Evolutionary conservation across 1,139 yeast genomes (phyloP).

Genomic region (Kodamaea plutei): DNA sequence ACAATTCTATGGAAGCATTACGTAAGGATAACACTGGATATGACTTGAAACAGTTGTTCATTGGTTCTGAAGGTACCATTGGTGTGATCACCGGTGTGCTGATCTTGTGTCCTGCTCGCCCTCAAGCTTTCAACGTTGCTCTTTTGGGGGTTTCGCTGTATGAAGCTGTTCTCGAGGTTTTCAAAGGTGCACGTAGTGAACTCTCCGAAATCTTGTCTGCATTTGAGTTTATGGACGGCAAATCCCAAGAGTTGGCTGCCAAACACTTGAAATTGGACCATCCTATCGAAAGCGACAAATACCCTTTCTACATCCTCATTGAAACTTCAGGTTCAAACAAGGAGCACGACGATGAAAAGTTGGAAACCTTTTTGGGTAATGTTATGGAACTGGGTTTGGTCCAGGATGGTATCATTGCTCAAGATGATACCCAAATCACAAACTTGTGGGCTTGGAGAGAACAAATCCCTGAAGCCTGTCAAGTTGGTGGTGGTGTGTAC

Average conservation of each 20-base stretch:
- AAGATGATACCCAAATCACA: conserved; percentile 81
- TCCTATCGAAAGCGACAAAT: conserved; percentile 71
- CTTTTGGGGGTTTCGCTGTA: conserved; percentile 79
- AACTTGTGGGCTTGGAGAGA: conserved; percentile 96
- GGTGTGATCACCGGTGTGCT: conserved; percentile 91
- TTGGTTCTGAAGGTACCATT: conserved; percentile 90
- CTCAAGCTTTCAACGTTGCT: conserved; percentile 83
- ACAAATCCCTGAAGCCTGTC: conserved; percentile 83
- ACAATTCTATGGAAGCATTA: conserved; percentile 74
- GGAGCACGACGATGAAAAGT: conserved; percentile 75
- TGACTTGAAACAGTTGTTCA: conserved; percentile 85
- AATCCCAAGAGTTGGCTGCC: conserved; percentile 64
- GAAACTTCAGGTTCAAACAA: conserved; percentile 93
- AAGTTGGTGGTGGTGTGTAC: conserved; percentile 88
- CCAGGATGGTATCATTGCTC: conserved; percentile 91
- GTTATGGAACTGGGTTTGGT: conserved; percentile 84
- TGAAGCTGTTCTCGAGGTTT: conserved; percentile 78
- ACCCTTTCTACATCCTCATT: conserved; percentile 85
- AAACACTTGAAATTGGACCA: conserved; percentile 53
- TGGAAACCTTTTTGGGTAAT: conserved; percentile 74
- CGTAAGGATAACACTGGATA: conserved; percentile 94
- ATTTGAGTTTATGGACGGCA: conserved; percentile 89
- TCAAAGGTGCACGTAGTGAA: conserved; percentile 73
- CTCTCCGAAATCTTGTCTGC: conserved; percentile 86
- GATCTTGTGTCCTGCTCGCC: conserved; percentile 87